A percentile compares a stretch with the other conserved stretches of the same genome.
phyloP scores from a whole-genome alignment of 2,329 filamentous ascomycete species.

The Ophiostoma sp. region DNA sequence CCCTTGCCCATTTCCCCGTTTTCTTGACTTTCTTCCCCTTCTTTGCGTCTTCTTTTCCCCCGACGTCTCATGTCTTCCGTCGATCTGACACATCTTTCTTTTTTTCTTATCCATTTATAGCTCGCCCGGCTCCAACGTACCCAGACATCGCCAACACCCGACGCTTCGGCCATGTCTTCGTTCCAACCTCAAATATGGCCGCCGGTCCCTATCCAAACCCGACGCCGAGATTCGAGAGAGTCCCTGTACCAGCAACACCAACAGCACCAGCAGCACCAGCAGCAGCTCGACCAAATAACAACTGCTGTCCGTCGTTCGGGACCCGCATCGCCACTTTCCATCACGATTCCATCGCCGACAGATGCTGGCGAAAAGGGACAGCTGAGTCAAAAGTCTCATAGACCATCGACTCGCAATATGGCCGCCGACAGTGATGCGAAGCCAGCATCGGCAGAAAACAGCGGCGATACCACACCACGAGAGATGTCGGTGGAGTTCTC shows the following conservation, averaged over 20 bases:
- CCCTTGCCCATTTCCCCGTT: background rate
- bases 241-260: conserved; percentile 32
- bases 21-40: conserved; percentile 12
- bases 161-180: conserved; percentile 19
- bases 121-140: conserved; percentile 33
- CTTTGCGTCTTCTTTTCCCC: conserved; percentile 15
- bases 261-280: conserved; percentile 29
- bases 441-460: conserved; percentile 31
- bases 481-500: conserved; percentile 38
- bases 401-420: background rate
- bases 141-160: conserved; percentile 21
- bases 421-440: conserved; percentile 16
- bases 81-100: conserved; percentile 26
- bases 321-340: conserved; percentile 35
- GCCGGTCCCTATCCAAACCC: conserved; percentile 31
- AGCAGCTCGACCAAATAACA: conserved; percentile 33
- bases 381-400: conserved; percentile 10
- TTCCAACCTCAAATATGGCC: conserved; percentile 23
- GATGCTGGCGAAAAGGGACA: conserved; percentile 1
- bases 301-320: conserved; percentile 32
- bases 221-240: conserved; percentile 31
- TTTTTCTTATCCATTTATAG: conserved; percentile 28
- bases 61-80: conserved; percentile 21
- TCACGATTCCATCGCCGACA: conserved; percentile 33
- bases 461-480: conserved; percentile 33